Base-by-base conservation (phyloP, 2,329 filamentous ascomycete genomes). In the Alternaria solani region DNA sequence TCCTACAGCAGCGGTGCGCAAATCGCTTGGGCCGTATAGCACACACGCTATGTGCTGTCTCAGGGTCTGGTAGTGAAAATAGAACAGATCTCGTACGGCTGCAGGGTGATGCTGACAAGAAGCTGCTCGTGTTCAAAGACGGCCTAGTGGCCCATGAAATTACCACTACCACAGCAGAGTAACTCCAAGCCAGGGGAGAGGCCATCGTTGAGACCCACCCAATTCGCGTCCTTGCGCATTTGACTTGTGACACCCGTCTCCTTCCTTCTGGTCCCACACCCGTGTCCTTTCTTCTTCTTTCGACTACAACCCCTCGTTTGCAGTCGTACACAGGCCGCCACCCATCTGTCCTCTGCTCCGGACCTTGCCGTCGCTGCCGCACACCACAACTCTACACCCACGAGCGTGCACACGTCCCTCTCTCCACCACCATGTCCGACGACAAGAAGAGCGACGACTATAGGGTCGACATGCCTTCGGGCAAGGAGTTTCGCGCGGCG, bases 391-490 rank as follows among this genome's bases (percentile, higher is more conserved):
- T 12, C 46, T 49, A 34, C 46, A 49, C 30, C 34, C 30, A 23
- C 46, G 46, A 49, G 46, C 49, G 55, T 61, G 54, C 57, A 57
- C 54, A 44, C 51, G 56, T 47, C 42, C 55, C 30, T 36, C 56
- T 26, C 58, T 52, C 56, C 59, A 25, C 55, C 60, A 84, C 72
- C 67, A 96, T 96, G 93, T 86, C 90, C 74, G 91, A 95, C 84
- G 93, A 94, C 79, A 96, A 95, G 86, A 95, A 92, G 80, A 90
- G 91, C 77, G 85, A 86, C 75, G 91, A 95, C 77, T 92, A 89
- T 75, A 87, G 90, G 71, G 87, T 92, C 83, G 86, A 87, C 72
- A 72, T 74, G 60, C 67, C 69, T 49, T 89, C 91, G 62, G 83
- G 85, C 68, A 85, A 85, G 63, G 73, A 73, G 51, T 72, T 69